Evolutionary conservation across 1,284 basidiomycete genomes (phyloP), one percentile per base, ranked within the genome.

Genomic region (Cryptococcus neoformans): DNA sequence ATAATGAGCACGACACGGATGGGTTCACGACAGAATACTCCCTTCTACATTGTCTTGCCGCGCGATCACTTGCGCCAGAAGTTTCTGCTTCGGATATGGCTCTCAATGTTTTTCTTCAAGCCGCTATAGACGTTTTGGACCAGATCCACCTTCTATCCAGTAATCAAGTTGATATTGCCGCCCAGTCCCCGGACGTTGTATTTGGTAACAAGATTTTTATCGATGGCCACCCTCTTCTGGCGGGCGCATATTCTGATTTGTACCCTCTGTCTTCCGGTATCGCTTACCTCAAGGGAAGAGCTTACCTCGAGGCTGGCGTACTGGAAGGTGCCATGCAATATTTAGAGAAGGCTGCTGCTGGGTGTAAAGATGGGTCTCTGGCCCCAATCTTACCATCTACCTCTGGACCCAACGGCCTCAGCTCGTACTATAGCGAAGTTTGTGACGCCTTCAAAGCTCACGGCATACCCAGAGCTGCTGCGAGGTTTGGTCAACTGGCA

Each of bases 371-470:
- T 48, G 67, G 66, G 2, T 61, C 66, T 1, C 76, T 92, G 36
- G 77, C 79, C 0, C 73, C 79, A 16, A 82, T 91, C 49, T 78
- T 92, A 52, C 88, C 89, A 21, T 79, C 79, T 34, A 80, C 80
- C 35, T 79, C 81, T 49, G 69, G 83, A 12, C 83, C 84, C 55
- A 81, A 83, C 56, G 85, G 85, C 5, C 81, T 85, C 55, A 85
- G 86, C 65, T 80, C 82, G 5, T 95, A 89, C 78, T 93, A 91
- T 77, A 75, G 86, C 39, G 89, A 92, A 72, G 82, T 84, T 46
- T 83, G 87, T n/a, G 78, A 82, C 28, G 78, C 92, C 11, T 92
- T 91, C 79, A 87, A 85, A 67, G 78, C 81, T 47, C 80, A 79
- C 44, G 78, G 78, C 36, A 77, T 83, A 56, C 81, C 85, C 16